phyloP scores from a whole-genome alignment of 2,329 filamentous ascomycete species.

The Fusarium humuli region DNA sequence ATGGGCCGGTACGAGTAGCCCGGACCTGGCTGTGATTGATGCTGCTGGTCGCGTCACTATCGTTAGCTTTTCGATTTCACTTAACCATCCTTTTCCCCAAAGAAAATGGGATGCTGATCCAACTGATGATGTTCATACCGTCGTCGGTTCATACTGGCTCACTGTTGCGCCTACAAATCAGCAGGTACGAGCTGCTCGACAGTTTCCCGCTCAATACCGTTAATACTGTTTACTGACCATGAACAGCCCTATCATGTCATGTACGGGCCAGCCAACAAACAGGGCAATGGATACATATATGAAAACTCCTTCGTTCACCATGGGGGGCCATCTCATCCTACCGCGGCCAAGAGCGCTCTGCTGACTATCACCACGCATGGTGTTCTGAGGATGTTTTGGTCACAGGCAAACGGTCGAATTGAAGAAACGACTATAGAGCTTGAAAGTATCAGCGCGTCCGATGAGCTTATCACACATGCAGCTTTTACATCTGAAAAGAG shows the following conservation, averaged over 20 bases:
- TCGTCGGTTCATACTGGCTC: conserved; percentile 91
- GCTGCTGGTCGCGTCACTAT: conserved; percentile 81
- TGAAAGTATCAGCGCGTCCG: conserved; percentile 76
- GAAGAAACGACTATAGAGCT: conserved; percentile 79
- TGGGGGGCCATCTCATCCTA: conserved; percentile 79
- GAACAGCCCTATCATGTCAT: conserved; percentile 57
- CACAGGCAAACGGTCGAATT: conserved; percentile 78
- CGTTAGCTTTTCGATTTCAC: conserved; percentile 74
- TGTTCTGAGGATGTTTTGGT: conserved; percentile 79
- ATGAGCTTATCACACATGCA: conserved; percentile 84
- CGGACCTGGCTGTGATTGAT: conserved; percentile 87
- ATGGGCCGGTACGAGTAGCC: conserved; percentile 78
- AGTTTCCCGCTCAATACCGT: background rate
- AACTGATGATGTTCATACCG: conserved; percentile 77
- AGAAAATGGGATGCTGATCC: conserved; percentile 74
- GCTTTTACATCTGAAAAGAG: conserved; percentile 80
- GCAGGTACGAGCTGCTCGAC: conserved; percentile 47
- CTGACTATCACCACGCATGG: conserved; percentile 82
- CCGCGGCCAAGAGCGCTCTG: conserved; percentile 76
- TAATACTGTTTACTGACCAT: background rate
- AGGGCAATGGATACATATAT: conserved; percentile 74
- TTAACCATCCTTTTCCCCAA: conserved; percentile 77
- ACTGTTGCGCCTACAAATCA: conserved; percentile 63
- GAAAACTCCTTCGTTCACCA: conserved; percentile 73
- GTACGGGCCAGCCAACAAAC: conserved; percentile 73